Base-by-base conservation (phyloP, 2,329 filamentous ascomycete genomes). In the Beauveria medogensis region DNA sequence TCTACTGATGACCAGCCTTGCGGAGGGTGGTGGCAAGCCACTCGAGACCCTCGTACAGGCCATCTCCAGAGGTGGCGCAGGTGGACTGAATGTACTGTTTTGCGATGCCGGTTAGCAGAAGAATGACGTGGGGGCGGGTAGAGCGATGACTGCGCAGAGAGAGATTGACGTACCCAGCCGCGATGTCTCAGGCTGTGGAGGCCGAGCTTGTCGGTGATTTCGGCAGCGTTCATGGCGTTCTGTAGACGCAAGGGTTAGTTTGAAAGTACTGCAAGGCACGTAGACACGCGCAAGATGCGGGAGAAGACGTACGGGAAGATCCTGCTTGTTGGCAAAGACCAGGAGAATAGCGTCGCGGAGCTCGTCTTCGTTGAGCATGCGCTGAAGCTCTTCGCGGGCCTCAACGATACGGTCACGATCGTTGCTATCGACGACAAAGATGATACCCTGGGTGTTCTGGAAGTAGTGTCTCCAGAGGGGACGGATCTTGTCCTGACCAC, bases 401-500 rank as follows among this genome's bases (percentile, higher is more conserved):
- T 99, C 94, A 70, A 94, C 90, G 73, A 99, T 90, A 87, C 94
- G 92, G 78, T 96, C 92, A 76, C 92, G 90, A 86, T 99, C 94
- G 80, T 96, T 97, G 82, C 89, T 93, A 82, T 99, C 94, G 75
- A 99, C 92, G 70, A 99, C 94, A 85, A 99, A 99, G 81, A 99
- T 97, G 78, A 99, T 93, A 77, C 94, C 94, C 81, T 99, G 94
- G 69, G 94, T 99, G 81, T 96, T 96, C 81, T 96, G 92, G 88
- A 97, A 99, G 84, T 99, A 99, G 80, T 97, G 94, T 82, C 94
- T 92, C 94, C 94, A 99, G 74, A 99, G 84, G 75, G 94, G 94
- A 78, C 94, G 88, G 77, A 99, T 99, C 90, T 97, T 97, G 87
- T 99, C 94, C 84, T 99, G 94, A 78, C 94, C 94, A 84, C 94